Evolutionary conservation across 129 eudicot species (phyloP).

Genomic region (Tagetes erecta): DNA sequence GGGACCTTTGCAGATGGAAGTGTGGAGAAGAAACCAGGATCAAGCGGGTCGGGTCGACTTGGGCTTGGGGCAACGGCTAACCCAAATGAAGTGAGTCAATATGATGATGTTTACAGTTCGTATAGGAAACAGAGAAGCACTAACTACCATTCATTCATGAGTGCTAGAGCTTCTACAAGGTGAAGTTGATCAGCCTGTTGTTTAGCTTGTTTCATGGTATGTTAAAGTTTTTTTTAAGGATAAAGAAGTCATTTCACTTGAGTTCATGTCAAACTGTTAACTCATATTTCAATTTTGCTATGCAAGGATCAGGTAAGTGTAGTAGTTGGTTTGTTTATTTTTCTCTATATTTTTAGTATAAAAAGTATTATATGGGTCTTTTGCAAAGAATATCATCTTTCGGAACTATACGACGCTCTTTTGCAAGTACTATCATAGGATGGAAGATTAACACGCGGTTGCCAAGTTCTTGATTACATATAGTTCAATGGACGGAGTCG

Average conservation of each 20-base stretch:
- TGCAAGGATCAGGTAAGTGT: not conserved
- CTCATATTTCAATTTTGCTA: constrained; percentile 7
- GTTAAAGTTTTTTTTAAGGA: not conserved
- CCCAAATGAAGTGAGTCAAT: constrained; percentile 84
- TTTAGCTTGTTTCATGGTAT: constrained; percentile 13
- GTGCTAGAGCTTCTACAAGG: constrained; percentile 82
- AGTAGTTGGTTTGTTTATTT: not conserved
- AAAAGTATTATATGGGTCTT: not conserved
- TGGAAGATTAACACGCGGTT: not conserved
- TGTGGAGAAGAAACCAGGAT: constrained; percentile 66
- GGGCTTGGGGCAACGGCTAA: constrained; percentile 93
- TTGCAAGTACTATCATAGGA: not conserved
- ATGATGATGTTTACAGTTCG: constrained; percentile 93
- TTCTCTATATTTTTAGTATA: not conserved
- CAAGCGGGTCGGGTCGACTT: constrained; percentile 67
- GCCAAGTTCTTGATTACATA: no score
- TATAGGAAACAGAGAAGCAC: constrained; percentile 93
- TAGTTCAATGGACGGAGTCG: no score
- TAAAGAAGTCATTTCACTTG: not conserved
- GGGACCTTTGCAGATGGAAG: constrained; percentile 71
- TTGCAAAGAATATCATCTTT: no score
- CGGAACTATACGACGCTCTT: no score
- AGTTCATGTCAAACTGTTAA: constrained; percentile 8
- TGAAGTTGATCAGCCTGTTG: constrained; percentile 28
- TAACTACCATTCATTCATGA: constrained; percentile 88